Evolutionary conservation across 2,329 filamentous ascomycete species (phyloP).

Genomic region (Lasiodiplodia citricola): DNA sequence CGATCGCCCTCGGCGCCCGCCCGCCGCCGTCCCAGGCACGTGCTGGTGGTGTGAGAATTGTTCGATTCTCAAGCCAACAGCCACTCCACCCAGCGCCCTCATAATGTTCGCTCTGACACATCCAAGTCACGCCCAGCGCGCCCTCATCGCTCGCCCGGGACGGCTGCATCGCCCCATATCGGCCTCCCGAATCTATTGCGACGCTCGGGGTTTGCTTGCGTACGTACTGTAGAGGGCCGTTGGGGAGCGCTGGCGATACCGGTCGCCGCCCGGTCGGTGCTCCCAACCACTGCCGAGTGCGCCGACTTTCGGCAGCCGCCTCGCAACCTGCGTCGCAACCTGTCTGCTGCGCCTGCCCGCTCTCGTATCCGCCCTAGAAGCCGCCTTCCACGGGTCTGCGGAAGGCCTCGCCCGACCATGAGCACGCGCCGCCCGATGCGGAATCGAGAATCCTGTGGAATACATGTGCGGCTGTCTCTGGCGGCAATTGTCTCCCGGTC

Average conservation of each 20-base stretch:
- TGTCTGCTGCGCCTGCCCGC: not conserved
- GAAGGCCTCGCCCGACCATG: not conserved
- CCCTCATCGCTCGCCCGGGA: not conserved
- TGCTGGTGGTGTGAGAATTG: conserved; percentile 24
- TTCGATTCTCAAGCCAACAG: conserved; percentile 20
- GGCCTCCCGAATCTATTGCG: conserved; percentile 16
- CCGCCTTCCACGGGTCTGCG: not conserved
- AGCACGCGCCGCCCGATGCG: not conserved
- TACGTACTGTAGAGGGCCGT: not conserved
- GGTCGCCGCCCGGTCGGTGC: not conserved
- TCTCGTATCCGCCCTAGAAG: not conserved
- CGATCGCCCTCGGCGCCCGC: conserved; percentile 18
- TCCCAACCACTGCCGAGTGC: not conserved
- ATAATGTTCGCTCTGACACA: conserved; percentile 10
- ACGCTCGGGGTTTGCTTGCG: conserved; percentile 1
- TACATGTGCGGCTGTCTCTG: not conserved
- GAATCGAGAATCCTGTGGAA: conserved; percentile 3
- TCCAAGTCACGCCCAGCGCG: not conserved
- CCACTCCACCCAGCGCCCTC: conserved; percentile 10
- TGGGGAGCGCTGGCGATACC: conserved; percentile 1
- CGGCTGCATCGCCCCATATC: conserved; percentile 5
- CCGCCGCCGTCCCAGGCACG: conserved; percentile 5
- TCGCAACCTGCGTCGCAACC: not conserved
- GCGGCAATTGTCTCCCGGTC: not conserved
- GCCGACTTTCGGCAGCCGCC: conserved; percentile 7